phyloP scores from a whole-genome alignment of 176 grass and related monocot genomes.

The Eremochloa ophiuroides region DNA sequence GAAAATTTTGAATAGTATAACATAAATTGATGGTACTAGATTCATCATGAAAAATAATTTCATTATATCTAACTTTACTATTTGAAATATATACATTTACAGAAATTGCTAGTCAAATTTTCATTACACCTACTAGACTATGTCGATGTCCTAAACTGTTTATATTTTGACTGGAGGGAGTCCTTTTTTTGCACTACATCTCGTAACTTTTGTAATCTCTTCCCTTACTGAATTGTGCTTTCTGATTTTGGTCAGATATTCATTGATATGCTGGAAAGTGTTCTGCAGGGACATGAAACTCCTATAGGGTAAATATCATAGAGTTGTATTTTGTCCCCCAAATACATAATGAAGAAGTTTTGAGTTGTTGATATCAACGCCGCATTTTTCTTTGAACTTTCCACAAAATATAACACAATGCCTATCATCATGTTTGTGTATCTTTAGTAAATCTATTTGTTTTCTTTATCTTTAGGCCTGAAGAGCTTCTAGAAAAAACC shows the following conservation, averaged over 20 bases:
- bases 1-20: background rate
- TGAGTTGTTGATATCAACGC: background rate
- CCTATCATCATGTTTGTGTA: background rate
- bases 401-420: background rate
- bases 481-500: slow-evolving; percentile 81
- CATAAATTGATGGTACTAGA: background rate
- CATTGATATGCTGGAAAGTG: slow-evolving; percentile 74
- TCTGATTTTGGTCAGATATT: slow-evolving; percentile 60
- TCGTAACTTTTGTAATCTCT: background rate
- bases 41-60: background rate
- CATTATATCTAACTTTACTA: background rate
- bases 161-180: background rate
- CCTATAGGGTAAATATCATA: slow-evolving; percentile 67
- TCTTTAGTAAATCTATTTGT: slow-evolving; percentile 42
- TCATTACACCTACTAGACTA: background rate
- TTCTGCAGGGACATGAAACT: slow-evolving; percentile 64
- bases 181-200: background rate
- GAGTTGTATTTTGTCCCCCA: background rate
- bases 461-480: slow-evolving; percentile 54
- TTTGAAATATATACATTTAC: background rate
- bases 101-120: background rate
- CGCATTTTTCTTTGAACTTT: background rate
- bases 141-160: background rate
- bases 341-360: background rate
- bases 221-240: slow-evolving; percentile 13